phyloP scores from a whole-genome alignment of 2,329 filamentous ascomycete genomes.

The Arthrobotrys conoides region DNA sequence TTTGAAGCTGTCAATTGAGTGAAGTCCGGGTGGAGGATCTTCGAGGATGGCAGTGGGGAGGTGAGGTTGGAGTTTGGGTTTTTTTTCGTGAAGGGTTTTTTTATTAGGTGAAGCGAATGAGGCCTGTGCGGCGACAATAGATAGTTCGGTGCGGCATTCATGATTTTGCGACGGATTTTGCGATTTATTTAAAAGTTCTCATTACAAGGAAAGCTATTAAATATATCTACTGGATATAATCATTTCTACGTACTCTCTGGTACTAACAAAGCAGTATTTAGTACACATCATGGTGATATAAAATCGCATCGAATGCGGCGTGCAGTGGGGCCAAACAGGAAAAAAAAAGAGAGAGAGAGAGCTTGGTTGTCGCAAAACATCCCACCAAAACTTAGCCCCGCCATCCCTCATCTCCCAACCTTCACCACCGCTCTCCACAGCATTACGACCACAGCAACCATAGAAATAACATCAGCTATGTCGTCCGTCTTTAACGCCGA shows the following conservation, averaged over 20 bases:
- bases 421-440: neutral
- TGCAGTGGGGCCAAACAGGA: slow-evolving; percentile 13
- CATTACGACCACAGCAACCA: neutral
- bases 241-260: neutral
- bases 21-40: slow-evolving; percentile 2
- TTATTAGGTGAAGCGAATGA: slow-evolving; percentile 2
- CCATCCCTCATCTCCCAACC: slow-evolving; percentile 20
- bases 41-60: neutral
- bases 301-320: slow-evolving; percentile 21
- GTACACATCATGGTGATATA: neutral
- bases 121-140: neutral
- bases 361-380: slow-evolving; percentile 22
- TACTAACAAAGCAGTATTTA: neutral
- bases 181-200: neutral
- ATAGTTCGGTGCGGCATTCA: neutral
- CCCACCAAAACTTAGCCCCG: slow-evolving; percentile 36
- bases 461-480: slow-evolving; percentile 17
- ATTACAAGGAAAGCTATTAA: neutral
- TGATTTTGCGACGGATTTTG: neutral
- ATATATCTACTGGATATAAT: neutral
- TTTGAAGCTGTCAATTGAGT: neutral
- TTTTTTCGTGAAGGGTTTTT: neutral
- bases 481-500: slow-evolving; percentile 35
- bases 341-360: slow-evolving; percentile 12
- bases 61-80: slow-evolving; percentile 8